Conservation (phyloP, 306 rosid genomes). For the Arachis stenosperma region DNA sequence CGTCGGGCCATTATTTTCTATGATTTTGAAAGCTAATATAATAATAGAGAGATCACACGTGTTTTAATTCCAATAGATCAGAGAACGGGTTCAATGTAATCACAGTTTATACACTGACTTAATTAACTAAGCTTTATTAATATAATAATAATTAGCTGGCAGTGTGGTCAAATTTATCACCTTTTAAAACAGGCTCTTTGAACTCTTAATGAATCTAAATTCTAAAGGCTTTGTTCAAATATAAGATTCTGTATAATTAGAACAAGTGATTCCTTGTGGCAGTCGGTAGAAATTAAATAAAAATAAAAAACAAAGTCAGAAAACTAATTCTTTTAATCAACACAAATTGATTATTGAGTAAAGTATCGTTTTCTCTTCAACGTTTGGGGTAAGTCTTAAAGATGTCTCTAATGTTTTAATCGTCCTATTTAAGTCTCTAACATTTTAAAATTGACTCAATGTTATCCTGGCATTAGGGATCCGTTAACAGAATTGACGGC, state of each 20-base stretch:
- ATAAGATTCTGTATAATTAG: neutral
- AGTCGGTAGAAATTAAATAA: neutral
- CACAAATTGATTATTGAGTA: too few relatives aligned
- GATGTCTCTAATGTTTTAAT: too few relatives aligned
- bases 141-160: too few relatives aligned
- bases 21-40: slow-evolving; percentile 1
- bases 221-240: slow-evolving; percentile 10
- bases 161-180: slow-evolving; percentile 14
- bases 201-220: slow-evolving; percentile 21
- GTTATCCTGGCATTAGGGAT: too few relatives aligned
- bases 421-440: too few relatives aligned
- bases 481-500: too few relatives aligned
- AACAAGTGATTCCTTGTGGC: neutral
- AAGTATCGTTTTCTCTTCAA: too few relatives aligned
- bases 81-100: slow-evolving; percentile 37
- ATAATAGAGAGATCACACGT: slow-evolving; percentile 40
- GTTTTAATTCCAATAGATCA: slow-evolving; percentile 12
- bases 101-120: slow-evolving; percentile 29
- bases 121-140: neutral
- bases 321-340: neutral
- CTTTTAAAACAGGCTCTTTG: slow-evolving; percentile 18
- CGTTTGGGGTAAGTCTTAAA: too few relatives aligned
- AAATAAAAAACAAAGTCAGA: neutral
- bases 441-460: too few relatives aligned
- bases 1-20: neutral